These are phyloP conservation scores for Echium plantagineum DNA, from an alignment of 257 asterid species.

Conservation along the genomic window DNA sequence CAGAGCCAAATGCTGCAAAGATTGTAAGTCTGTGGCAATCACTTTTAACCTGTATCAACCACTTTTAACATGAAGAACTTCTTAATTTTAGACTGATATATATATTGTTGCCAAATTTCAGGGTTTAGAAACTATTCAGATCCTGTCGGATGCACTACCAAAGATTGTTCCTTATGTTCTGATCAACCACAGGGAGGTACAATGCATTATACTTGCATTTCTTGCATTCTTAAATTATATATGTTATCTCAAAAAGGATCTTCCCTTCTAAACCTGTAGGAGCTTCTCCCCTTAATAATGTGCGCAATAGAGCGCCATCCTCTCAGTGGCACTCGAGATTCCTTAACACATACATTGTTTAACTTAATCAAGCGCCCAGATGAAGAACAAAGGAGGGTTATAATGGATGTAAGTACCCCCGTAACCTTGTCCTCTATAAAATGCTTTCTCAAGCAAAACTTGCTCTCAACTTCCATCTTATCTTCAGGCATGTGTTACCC, in stretches of 20 bases:
- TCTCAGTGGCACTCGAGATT: slow-evolving; percentile 71
- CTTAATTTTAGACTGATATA: background rate
- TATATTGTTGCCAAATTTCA: slow-evolving; percentile 22
- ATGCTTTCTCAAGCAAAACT: slow-evolving; percentile 12
- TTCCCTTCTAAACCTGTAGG: slow-evolving; percentile 37
- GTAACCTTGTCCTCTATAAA: slow-evolving; percentile 13
- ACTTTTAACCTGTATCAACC: background rate
- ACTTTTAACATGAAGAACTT: background rate
- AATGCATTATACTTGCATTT: slow-evolving; percentile 7
- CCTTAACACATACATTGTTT: slow-evolving; percentile 95
- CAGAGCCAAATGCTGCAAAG: slow-evolving; percentile 47
- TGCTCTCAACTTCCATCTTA: slow-evolving; percentile 13
- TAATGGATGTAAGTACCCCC: slow-evolving; percentile 78
- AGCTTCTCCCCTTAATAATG: slow-evolving; percentile 97
- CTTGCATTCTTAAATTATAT: too few relatives aligned
- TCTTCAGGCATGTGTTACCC: slow-evolving; percentile 89
- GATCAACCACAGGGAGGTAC: slow-evolving; percentile 94
- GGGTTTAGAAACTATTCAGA: slow-evolving; percentile 87
- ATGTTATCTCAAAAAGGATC: background rate
- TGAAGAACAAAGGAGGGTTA: slow-evolving; percentile 89
- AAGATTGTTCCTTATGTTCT: slow-evolving; percentile 82
- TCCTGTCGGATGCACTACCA: slow-evolving; percentile 88
- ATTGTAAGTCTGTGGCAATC: slow-evolving; percentile 30
- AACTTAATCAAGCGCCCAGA: slow-evolving; percentile 98
- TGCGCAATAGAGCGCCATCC: slow-evolving; percentile 99